Conservation (phyloP, 2,329 filamentous ascomycete genomes). For the Penicillium paneum region DNA sequence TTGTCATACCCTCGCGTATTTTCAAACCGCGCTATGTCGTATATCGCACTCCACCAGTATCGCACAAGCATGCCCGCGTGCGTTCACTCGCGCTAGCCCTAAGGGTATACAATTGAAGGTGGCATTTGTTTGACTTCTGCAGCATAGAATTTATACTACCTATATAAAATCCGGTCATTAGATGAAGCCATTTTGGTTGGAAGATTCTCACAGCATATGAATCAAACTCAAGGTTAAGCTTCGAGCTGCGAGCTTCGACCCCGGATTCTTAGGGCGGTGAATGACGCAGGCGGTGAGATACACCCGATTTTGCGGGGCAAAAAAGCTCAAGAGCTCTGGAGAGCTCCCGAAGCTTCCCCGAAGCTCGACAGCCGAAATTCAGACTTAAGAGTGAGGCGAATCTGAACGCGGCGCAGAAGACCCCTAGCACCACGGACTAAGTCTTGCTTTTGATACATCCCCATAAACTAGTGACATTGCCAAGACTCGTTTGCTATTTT, state of each 20-base stretch:
- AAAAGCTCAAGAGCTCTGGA: neutral
- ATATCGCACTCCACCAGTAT: neutral
- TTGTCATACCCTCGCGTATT: neutral
- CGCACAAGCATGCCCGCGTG: neutral
- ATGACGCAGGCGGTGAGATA: constrained; percentile 10
- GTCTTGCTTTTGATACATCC: neutral
- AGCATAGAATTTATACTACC: fast-evolving
- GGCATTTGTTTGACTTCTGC: neutral
- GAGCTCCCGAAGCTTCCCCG: constrained; percentile 3
- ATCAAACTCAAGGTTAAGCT: constrained; percentile 5
- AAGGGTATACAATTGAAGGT: too few relatives aligned
- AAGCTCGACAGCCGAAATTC: neutral
- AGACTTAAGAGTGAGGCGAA: neutral
- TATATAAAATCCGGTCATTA: neutral
- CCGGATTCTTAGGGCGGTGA: constrained; percentile 4
- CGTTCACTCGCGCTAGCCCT: neutral
- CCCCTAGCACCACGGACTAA: neutral
- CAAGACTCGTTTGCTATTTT: neutral
- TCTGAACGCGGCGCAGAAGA: neutral
- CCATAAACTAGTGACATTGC: neutral
- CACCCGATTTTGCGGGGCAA: constrained; percentile 3
- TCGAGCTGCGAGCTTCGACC: constrained; percentile 3
- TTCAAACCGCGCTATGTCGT: neutral
- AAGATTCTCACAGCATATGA: neutral
- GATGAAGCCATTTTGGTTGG: neutral